Percentiles rank a stretch among this genome's conserved stretches.
Conservation (phyloP, 164 flowering plant species). For the Santalum album region DNA sequence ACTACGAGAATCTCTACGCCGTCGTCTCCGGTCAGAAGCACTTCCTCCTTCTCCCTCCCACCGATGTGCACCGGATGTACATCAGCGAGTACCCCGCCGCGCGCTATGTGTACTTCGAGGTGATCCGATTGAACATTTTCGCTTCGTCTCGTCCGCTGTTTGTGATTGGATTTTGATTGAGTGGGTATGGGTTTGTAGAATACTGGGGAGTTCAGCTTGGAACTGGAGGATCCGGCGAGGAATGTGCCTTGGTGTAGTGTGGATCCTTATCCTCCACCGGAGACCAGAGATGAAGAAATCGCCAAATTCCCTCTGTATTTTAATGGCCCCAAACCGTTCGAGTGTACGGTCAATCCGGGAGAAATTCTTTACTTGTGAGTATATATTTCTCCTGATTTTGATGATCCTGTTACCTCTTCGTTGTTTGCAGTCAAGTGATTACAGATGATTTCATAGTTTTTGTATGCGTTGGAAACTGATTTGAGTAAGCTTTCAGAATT, state of each 20-base stretch:
- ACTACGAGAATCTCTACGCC: slow-evolving; percentile 89
- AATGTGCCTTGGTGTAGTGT: slow-evolving; percentile 95
- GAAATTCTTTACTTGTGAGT: slow-evolving; percentile 91
- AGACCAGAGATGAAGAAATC: slow-evolving; percentile 27
- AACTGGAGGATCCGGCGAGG: slow-evolving; percentile 60
- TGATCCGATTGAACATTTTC: no score
- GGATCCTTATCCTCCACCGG: slow-evolving; percentile 64
- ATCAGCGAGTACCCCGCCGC: slow-evolving; percentile 71
- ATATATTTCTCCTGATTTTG: no score
- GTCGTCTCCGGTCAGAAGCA: slow-evolving; percentile 86
- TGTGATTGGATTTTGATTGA: neutral
- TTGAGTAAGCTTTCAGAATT: no score
- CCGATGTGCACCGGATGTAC: slow-evolving; percentile 86
- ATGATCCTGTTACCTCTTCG: neutral
- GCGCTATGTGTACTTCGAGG: slow-evolving; percentile 48
- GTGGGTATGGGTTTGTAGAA: slow-evolving; percentile 29
- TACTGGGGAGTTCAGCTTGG: slow-evolving; percentile 46
- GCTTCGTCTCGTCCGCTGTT: no score
- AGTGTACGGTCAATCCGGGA: slow-evolving; percentile 82
- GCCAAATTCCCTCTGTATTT: slow-evolving; percentile 61
- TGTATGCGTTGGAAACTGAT: no score
- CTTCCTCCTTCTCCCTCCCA: slow-evolving; percentile 84
- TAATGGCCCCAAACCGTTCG: slow-evolving; percentile 78
- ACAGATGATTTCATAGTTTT: no score
- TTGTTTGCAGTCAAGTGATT: no score